Conservation (phyloP, 768 basidiomycete genomes). For the Lactarius quietus region DNA sequence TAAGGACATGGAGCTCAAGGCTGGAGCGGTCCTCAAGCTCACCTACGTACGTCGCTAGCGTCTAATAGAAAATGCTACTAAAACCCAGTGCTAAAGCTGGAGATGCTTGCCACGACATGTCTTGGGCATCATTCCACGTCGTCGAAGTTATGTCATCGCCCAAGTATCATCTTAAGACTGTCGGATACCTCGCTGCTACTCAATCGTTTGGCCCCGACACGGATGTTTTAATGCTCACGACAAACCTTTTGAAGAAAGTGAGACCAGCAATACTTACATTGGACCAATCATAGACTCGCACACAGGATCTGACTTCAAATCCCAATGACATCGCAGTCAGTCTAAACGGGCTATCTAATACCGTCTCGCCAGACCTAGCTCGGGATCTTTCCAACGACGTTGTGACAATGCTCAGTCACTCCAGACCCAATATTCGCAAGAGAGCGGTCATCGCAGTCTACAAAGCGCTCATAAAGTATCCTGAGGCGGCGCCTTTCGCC, state of each 20-base stretch:
- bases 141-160: slow-evolving; percentile 98
- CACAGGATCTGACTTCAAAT: slow-evolving; percentile 73
- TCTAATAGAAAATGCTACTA: slow-evolving; percentile 22
- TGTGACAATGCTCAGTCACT: slow-evolving; percentile 84
- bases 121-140: slow-evolving; percentile 95
- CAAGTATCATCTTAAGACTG: slow-evolving; percentile 86
- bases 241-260: slow-evolving; percentile 93
- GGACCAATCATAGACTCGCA: slow-evolving; percentile 24
- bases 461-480: slow-evolving; percentile 77
- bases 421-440: slow-evolving; percentile 83
- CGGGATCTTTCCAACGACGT: slow-evolving; percentile 86
- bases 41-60: slow-evolving; percentile 73
- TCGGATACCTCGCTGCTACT: slow-evolving; percentile 91
- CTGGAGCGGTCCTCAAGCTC: slow-evolving; percentile 90
- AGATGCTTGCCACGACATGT: slow-evolving; percentile 95
- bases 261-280: slow-evolving; percentile 25
- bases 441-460: slow-evolving; percentile 83
- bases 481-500: slow-evolving; percentile 65
- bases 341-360: slow-evolving; percentile 77
- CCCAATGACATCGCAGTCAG: slow-evolving; percentile 74
- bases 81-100: slow-evolving; percentile 56
- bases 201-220: slow-evolving; percentile 93
- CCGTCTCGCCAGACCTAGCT: slow-evolving; percentile 85
- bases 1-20: slow-evolving; percentile 97
- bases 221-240: slow-evolving; percentile 96